Base-by-base conservation (phyloP, 176 grass and related monocot species). In the Neostapfia colusana region DNA sequence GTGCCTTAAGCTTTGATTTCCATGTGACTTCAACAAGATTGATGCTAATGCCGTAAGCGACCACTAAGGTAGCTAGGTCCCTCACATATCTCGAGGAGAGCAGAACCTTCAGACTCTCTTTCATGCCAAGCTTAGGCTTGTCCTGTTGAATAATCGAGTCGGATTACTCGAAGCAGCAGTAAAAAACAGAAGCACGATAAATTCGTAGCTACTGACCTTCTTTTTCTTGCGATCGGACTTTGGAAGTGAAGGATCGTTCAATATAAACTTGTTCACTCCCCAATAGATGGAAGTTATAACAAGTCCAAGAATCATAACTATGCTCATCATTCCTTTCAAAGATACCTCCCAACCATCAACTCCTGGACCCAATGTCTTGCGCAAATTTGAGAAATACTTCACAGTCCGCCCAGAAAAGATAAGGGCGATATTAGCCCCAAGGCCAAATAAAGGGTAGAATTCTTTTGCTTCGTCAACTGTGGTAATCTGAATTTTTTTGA, bases 1-100 rank as follows among this genome's bases (percentile, higher is more conserved):
- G 93, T 55, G 93, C 93, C 82, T 97, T 97, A 57, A 97, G 93
- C 71, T 97, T 97, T 69, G 90, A 97, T 88, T 97, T 97, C 93
- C 93, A 97, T 36, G 93, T 97, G 53, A 97, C 93, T 76, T 97
- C 90, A 5, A 97, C 87, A 65, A 97, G 85, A 75, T 97, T 97
- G 69, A 97, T 97, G 63, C 93, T 97, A 49, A 97, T 88, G 51
- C 87, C 90, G 42, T 97, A 97, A 41, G 93, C 89, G 84, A 97
- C 87, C 44, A 97, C 93, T 72, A 97, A 81, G 25, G 90, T 97
- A 31, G 93, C 93, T 73, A 93, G 87, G 59, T 97, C 90, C 28
- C 90, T 88, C 57, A 97, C 87, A 84, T 97, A 93, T 72, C 81
- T 85, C 23, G 90, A 97, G 16, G 93, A 93, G 27, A 97, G 1